Percentiles rank a stretch among this genome's conserved stretches.
phyloP scores from a whole-genome alignment of 2,329 filamentous ascomycete species.

The Alternaria panax region DNA sequence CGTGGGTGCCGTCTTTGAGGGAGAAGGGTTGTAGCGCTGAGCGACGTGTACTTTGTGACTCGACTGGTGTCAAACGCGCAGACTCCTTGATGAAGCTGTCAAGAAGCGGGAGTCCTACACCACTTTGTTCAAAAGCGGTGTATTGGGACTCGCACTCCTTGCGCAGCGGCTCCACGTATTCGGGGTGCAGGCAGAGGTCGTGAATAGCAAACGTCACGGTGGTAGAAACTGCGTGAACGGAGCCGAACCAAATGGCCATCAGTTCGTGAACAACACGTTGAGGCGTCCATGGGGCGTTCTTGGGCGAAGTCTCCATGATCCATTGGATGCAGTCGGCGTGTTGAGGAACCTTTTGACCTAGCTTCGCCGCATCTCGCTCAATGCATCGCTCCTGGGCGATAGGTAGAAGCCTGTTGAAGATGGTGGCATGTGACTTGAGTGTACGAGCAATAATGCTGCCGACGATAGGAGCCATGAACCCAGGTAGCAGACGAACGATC shows the following conservation, averaged over 20 bases:
- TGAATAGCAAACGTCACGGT: conserved; percentile 26
- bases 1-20: conserved; percentile 23
- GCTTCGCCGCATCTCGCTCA: conserved; percentile 18
- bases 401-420: conserved; percentile 24
- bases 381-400: conserved; percentile 24
- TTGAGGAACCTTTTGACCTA: conserved; percentile 20
- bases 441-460: conserved; percentile 21
- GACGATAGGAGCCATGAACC: conserved; percentile 18
- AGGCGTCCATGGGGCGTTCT: conserved; percentile 34
- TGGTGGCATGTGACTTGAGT: conserved; percentile 21
- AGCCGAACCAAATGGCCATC: conserved; percentile 49
- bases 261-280: conserved; percentile 39
- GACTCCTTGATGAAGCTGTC: conserved; percentile 35
- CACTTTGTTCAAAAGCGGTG: conserved; percentile 20
- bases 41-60: conserved; percentile 26
- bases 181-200: conserved; percentile 25
- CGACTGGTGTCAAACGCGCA: conserved; percentile 26
- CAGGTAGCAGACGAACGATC: conserved; percentile 27
- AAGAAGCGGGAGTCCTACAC: conserved; percentile 25
- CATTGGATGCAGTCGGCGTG: conserved; percentile 43
- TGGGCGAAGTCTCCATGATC: conserved; percentile 44
- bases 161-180: conserved; percentile 26
- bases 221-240: conserved; percentile 38
- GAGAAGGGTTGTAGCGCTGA: conserved; percentile 23
- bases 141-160: conserved; percentile 23